Evolutionary conservation across 805 yeast genomes (phyloP).

Genomic region (Zygotorulaspora danielsina): DNA sequence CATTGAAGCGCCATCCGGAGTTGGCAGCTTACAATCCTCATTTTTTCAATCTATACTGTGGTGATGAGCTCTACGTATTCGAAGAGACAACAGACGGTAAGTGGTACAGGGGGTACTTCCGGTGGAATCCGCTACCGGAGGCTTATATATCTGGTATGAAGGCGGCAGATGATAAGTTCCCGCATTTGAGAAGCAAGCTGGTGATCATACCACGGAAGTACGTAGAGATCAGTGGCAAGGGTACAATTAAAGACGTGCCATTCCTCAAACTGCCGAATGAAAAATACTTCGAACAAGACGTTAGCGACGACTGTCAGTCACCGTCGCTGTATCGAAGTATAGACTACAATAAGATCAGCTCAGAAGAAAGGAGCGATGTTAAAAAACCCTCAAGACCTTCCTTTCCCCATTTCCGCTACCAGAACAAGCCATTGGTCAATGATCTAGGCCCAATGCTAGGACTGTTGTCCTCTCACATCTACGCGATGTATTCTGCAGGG

Average conservation of each 20-base stretch:
- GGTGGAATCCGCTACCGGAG: constrained; percentile 64
- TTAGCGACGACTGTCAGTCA: constrained; percentile 13
- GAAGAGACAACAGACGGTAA: constrained; percentile 50
- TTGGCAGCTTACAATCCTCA: constrained; percentile 33
- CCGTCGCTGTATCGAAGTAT: constrained; percentile 37
- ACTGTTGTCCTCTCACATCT: constrained; percentile 58
- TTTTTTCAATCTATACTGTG: constrained; percentile 58
- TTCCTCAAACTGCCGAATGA: constrained; percentile 33
- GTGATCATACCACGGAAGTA: constrained; percentile 59
- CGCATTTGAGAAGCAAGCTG: constrained; percentile 50
- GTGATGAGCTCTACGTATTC: constrained; percentile 73
- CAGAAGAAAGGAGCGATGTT: constrained; percentile 3
- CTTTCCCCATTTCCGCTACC: constrained; percentile 49
- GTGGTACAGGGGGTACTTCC: constrained; percentile 79
- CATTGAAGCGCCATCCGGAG: constrained; percentile 39
- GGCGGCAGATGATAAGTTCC: constrained; percentile 57
- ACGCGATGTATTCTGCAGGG: constrained; percentile 65
- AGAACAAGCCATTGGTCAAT: constrained; percentile 43
- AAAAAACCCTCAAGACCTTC: constrained; percentile 43
- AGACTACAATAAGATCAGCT: not conserved
- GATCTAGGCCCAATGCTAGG: constrained; percentile 58
- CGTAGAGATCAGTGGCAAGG: constrained; percentile 42
- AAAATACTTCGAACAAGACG: constrained; percentile 16
- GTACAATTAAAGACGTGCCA: constrained; percentile 38
- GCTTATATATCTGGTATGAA: constrained; percentile 56